Base-by-base conservation (phyloP, 495 filamentous ascomycete genomes). In the Wilcoxina mikolae region DNA sequence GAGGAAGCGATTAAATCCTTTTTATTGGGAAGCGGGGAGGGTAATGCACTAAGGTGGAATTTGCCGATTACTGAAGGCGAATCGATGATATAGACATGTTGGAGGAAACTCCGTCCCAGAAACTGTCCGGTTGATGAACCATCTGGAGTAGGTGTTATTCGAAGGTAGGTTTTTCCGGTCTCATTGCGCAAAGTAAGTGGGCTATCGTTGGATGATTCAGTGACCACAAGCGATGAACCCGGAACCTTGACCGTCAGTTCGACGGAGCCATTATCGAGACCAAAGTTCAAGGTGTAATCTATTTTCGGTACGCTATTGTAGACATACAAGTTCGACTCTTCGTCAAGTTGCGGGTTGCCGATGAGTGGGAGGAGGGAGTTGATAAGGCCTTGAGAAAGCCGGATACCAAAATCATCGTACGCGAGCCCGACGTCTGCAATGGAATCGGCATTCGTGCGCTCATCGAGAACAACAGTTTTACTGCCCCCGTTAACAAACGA, bases 61-160 rank as follows among this genome's bases (percentile, higher is more conserved):
- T 53, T 62, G 25, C 47, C 51, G 38, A 65, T 61, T 4, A 50
- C 56, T 2, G 63, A 43, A 4, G 59, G 59, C 4, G 59, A 56
- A 24, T 61, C 61, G 47, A 66, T 58, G 39, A 65, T 39, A 39
- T 66, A 66, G 5, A 57, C 48, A 25, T 65, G 62, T 22, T 62
- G 55, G 7, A 66, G 46, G 51, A 66, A 66, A 22, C 50, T 28
- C 17, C 62, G 63, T 27, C 63, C 63, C 2, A 66, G 59, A 54
- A 56, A 62, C 35, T 55, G 43, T 9, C 62, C 62, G 20, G 51
- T 45, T 4, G 25, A 1, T 2, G 49, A 18, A 29, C 49, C 49
- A 15, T 31, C 12, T 31, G 57, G 52, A 42, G 53, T 48, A 4
- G 63, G 59, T n/a, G 62, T 52, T 43, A 66, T 51, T 12, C 53